Base-by-base conservation (phyloP, 768 basidiomycete genomes). In the Tulasnella sp. region DNA sequence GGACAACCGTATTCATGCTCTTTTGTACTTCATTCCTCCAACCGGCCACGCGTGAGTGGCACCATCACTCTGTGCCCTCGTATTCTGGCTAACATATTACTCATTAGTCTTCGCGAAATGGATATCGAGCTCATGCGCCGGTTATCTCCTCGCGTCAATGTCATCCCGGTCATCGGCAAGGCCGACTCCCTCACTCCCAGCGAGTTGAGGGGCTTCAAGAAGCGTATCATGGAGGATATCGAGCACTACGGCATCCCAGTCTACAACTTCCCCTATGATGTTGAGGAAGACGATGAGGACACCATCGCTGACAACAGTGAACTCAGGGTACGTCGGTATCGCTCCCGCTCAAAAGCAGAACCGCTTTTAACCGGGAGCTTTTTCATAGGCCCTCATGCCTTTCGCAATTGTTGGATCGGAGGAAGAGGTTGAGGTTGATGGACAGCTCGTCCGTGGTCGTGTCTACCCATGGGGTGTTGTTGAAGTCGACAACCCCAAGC, bases 121-220 rank as follows among this genome's bases (percentile, higher is more conserved):
- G 98, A 99, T 86, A 99, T 99, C 81, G 97, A 99, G 85, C 90
- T 99, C 79, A 99, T 99, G 98, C 94, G 96, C 82, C 95, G 97
- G 82, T 91, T 99, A 78, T 97, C 98, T 3, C 96, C 96, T 37
- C 94, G 97, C 80, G 98, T 98, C 86, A 99, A 99, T 85, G 98
- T 99, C 82, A 99, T 99, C 83, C 98, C 98, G 74, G 97, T 99
- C 84, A 90, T 89, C 84, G 98, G 98, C 81, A 99, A 99, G 86
- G 94, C 97, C 1, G 98, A 99, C 86, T 92, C 96, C 22, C 87
- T 99, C 85, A 99, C 97, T 16, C 96, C 96, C 3, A 92, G 90
- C 81, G 98, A 99, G 85, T 91, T 99, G 78, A 91, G 91, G 78
- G 96, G 93, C 16, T 99, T 99, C 92, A 99, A 97, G 90, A 96